A percentile compares a stretch with the other conserved stretches of the same genome.
Evolutionary conservation across 2,329 filamentous ascomycete genomes (phyloP).

Genomic region (Shiraia sp.): DNA sequence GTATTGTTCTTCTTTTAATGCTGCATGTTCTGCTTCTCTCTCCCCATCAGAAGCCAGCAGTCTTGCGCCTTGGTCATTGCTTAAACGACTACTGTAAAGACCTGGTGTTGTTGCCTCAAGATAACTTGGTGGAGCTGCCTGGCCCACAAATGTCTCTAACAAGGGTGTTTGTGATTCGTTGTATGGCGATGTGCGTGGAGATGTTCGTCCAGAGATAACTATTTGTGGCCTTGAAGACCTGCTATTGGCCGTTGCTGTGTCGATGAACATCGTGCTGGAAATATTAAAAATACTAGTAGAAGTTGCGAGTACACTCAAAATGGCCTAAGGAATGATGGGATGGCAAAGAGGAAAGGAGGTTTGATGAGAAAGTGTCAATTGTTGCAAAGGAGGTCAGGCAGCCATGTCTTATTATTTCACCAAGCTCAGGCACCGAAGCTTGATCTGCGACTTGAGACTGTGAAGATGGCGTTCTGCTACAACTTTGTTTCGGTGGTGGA

Average conservation of each 20-base stretch:
- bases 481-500: slow-evolving; percentile 31
- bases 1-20: slow-evolving; percentile 30
- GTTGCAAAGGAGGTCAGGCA: slow-evolving; percentile 16
- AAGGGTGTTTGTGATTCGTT: slow-evolving; percentile 27
- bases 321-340: slow-evolving; percentile 2
- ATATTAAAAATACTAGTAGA: background rate
- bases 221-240: slow-evolving; percentile 23
- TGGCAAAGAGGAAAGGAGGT: slow-evolving; percentile 2
- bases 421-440: slow-evolving; percentile 14
- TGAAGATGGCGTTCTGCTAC: slow-evolving; percentile 18
- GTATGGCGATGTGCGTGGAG: slow-evolving; percentile 14
- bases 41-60: slow-evolving; percentile 25
- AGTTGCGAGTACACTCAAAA: background rate
- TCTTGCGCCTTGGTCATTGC: slow-evolving; percentile 35
- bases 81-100: slow-evolving; percentile 30
- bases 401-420: slow-evolving; percentile 10
- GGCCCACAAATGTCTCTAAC: slow-evolving; percentile 28
- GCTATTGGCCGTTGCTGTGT: slow-evolving; percentile 37
- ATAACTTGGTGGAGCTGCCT: slow-evolving; percentile 34
- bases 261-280: slow-evolving; percentile 33
- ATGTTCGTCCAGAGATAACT: slow-evolving; percentile 6
- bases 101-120: slow-evolving; percentile 41
- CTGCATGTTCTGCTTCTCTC: slow-evolving; percentile 15
- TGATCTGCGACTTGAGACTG: slow-evolving; percentile 13
- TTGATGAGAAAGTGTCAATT: slow-evolving; percentile 4